phyloP scores from a whole-genome alignment of 2,329 filamentous ascomycete species.

The Trichophyton rubrum region DNA sequence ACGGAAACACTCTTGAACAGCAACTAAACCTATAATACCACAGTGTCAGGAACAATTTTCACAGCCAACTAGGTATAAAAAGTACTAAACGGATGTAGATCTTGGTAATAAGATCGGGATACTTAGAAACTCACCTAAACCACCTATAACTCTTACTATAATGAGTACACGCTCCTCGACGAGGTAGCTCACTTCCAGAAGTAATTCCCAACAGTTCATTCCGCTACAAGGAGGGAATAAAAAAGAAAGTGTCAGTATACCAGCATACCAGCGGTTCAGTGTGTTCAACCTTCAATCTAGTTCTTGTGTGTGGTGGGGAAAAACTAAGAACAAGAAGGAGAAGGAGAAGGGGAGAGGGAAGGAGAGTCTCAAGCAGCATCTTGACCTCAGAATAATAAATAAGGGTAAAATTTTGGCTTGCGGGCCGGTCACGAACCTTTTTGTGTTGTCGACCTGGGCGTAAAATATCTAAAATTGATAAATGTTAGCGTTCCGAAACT shows the following conservation, averaged over 20 bases:
- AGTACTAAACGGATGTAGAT: background rate
- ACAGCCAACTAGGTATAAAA: background rate
- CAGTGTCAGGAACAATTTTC: background rate
- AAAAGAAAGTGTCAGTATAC: background rate
- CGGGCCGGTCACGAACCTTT: constrained; percentile 2
- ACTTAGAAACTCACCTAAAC: constrained; percentile 35
- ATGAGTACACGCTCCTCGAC: constrained; percentile 41
- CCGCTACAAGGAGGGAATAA: constrained; percentile 17
- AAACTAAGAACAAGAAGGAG: too few species aligned
- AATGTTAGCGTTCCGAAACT: background rate
- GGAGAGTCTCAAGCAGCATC: too few species aligned
- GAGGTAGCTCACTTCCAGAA: constrained; percentile 42
- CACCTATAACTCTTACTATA: constrained; percentile 45
- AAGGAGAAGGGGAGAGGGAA: too few species aligned
- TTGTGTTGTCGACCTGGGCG: background rate
- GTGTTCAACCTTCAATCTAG: background rate
- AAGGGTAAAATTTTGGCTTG: background rate
- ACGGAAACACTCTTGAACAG: constrained; percentile 45
- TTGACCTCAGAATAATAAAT: too few species aligned
- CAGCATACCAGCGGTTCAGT: background rate
- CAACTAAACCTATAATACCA: constrained; percentile 39
- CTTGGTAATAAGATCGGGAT: background rate
- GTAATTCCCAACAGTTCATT: constrained; percentile 44
- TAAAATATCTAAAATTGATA: background rate
- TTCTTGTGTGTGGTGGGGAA: too few species aligned